phyloP scores from a whole-genome alignment of 2,329 filamentous ascomycete species.

The Aureobasidium sp. region DNA sequence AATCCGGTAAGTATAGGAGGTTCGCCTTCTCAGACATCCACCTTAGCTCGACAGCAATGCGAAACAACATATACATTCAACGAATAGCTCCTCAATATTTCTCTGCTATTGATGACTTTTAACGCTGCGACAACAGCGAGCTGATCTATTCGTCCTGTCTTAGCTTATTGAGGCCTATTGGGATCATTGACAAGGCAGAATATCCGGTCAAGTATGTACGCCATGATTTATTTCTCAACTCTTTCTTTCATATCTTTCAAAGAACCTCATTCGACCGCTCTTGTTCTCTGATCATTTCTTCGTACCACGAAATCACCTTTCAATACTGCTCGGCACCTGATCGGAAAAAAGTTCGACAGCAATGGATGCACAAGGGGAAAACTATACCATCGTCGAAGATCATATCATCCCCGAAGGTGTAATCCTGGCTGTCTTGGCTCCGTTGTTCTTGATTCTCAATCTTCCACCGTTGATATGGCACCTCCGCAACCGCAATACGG shows the following conservation, averaged over 20 bases:
- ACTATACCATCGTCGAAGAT: neutral
- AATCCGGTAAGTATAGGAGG: constrained; percentile 13
- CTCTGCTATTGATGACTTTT: neutral
- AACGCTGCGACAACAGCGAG: neutral
- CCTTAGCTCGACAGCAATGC: neutral
- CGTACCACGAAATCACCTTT: neutral
- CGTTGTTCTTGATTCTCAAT: constrained; percentile 46
- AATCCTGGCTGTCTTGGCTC: constrained; percentile 43
- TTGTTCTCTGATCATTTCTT: neutral
- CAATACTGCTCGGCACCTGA: neutral
- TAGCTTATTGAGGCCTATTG: constrained; percentile 4
- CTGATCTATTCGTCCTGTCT: neutral
- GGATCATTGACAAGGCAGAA: neutral
- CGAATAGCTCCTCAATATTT: neutral
- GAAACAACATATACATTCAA: neutral
- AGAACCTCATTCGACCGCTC: neutral
- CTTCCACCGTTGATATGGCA: constrained; percentile 56
- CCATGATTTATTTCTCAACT: neutral
- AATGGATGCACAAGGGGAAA: neutral
- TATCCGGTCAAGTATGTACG: neutral
- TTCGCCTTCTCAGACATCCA: neutral
- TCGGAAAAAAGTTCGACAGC: neutral
- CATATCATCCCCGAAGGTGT: constrained; percentile 31
- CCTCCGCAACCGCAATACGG: constrained; percentile 53
- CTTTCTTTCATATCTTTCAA: neutral